These are phyloP conservation scores for Leptographium wingfieldii DNA, from an alignment of 2,329 filamentous ascomycete species.

Conservation along the genomic window DNA sequence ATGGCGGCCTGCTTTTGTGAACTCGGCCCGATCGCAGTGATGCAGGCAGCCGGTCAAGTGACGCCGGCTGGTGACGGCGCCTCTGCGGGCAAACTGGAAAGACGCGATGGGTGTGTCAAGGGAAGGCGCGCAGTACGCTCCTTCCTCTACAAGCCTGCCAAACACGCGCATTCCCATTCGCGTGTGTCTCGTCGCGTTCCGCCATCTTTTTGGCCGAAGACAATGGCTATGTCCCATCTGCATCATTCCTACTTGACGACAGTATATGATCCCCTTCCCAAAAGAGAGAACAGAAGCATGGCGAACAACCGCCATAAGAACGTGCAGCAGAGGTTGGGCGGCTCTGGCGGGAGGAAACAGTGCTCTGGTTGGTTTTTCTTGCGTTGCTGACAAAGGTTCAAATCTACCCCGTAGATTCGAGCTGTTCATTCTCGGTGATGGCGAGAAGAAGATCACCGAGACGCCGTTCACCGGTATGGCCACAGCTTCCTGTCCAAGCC, in stretches of 20 bases:
- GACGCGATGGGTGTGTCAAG: background rate
- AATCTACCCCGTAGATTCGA: conserved; percentile 55
- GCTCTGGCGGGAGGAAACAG: background rate
- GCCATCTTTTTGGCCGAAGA: background rate
- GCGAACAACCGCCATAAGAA: conserved; percentile 28
- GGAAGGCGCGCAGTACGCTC: background rate
- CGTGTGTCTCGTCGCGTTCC: background rate
- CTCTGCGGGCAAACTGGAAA: background rate
- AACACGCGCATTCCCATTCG: background rate
- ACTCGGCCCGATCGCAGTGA: background rate
- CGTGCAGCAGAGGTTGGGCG: conserved; percentile 20
- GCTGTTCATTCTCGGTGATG: conserved; percentile 75
- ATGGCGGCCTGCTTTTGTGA: background rate
- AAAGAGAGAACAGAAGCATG: background rate
- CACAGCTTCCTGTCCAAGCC: conserved; percentile 7
- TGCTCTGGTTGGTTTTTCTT: conserved; percentile 11
- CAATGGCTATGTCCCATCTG: background rate
- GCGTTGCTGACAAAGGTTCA: background rate
- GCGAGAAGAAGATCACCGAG: conserved; percentile 88
- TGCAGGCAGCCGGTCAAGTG: background rate
- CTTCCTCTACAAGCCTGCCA: background rate
- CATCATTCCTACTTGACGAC: background rate
- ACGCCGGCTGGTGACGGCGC: background rate
- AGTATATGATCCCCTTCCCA: background rate
- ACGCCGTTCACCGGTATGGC: conserved; percentile 74